Percentiles rank a stretch among this genome's conserved stretches.
These are phyloP conservation scores for Candida manassasensis DNA, from an alignment of 805 yeast genomes.

Conservation along the genomic window DNA sequence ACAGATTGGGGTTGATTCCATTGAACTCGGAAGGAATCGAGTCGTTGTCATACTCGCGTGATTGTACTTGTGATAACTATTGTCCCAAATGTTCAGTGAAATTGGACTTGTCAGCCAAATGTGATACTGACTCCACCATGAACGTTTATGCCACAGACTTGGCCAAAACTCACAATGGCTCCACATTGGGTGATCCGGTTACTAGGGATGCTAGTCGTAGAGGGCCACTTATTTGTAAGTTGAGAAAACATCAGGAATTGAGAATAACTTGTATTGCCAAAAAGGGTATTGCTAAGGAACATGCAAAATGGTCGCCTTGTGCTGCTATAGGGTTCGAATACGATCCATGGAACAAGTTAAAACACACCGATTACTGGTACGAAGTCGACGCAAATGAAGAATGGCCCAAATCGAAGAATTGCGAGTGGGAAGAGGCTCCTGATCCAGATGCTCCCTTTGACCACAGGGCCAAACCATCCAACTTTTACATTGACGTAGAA, in stretches of 20 bases:
- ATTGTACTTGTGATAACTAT: conserved; percentile 96
- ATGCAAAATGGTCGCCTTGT: conserved; percentile 98
- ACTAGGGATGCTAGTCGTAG: conserved; percentile 66
- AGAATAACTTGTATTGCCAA: conserved; percentile 90
- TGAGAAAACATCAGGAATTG: conserved; percentile 89
- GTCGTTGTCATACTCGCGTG: conserved; percentile 80
- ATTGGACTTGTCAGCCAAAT: conserved; percentile 78
- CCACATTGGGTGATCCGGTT: conserved; percentile 77
- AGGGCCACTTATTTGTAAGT: conserved; percentile 88
- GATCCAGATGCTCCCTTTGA: conserved; percentile 83
- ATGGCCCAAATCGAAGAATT: conserved; percentile 88
- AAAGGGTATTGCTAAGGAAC: conserved; percentile 96
- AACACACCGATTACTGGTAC: conserved; percentile 95
- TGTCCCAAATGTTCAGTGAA: conserved; percentile 94
- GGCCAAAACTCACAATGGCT: conserved; percentile 43
- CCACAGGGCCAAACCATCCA: conserved; percentile 73
- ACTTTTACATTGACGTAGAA: conserved; percentile 85
- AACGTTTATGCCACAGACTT: conserved; percentile 82
- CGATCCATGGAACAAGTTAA: conserved; percentile 97
- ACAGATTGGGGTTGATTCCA: conserved; percentile 90
- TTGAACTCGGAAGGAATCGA: conserved; percentile 81
- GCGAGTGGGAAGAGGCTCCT: conserved; percentile 96
- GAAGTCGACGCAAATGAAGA: conserved; percentile 84
- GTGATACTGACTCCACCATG: conserved; percentile 83
- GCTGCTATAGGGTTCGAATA: conserved; percentile 95